Evolutionary conservation across 495 filamentous ascomycete species (phyloP), one percentile per base, ranked within the genome.

Genomic region (Thozetella sp.): DNA sequence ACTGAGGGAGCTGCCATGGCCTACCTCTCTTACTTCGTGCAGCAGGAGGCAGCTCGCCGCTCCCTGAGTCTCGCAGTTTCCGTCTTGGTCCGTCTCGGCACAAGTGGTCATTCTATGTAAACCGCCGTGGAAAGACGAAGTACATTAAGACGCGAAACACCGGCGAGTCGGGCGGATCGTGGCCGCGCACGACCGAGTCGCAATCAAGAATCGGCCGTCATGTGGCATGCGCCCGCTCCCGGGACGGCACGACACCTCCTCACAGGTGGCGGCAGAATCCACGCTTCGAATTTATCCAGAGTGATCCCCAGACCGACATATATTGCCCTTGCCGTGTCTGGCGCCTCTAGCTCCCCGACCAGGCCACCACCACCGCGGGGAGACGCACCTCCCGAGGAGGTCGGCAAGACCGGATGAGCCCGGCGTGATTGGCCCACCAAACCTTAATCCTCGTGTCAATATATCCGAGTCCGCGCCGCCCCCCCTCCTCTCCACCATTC

Each of bases 241-340:
- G 57, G 51, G 26, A 53, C 43, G 50, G 63, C 51, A 37, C 60
- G 26, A 26, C 22, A 51, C 54, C 63, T 66, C 60, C 60, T 63
- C 65, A 58, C 54, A 59, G 60, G 58, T 56, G 53, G 57, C 67
- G 71, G 69, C 64, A 73, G 68, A 71, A 73, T 59, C 24, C 55
- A 45, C 63, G 55, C 55, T 27, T 61, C 37, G 60, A 58, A 63
- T 73, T 73, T 73, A 73, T 64, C 71, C 71, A 72, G 62, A 72
- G 69, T 72, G 69, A 22, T 55, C 55, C 66, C 25, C 55, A 45
- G 50, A 64, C 61, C 60, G 62, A 64, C 58, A 66, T 73, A 72
- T 61, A 73, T 72, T 73, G 55, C 51, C 55, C 65, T 57, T 68
- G 63, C 69, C 69, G 69, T 72, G 65, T 68, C 61, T n/a, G 9